Conservation (phyloP, 1,284 basidiomycete species). For the Boletus smithii region DNA sequence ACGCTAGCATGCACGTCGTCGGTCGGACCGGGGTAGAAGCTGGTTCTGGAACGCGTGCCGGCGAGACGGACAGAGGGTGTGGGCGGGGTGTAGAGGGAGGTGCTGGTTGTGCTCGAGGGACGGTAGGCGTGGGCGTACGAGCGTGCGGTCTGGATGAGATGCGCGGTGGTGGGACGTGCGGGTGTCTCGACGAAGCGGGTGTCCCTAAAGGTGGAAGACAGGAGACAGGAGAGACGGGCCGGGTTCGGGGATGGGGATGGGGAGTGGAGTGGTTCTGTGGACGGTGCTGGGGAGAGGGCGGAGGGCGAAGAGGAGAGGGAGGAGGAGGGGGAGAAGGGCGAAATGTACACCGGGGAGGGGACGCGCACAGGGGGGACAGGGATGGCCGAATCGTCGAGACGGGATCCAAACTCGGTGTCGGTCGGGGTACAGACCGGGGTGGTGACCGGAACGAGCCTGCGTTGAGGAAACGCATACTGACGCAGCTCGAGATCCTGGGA, state of each 20-base stretch:
- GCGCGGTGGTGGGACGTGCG: conserved; percentile 13
- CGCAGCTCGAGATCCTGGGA: conserved; percentile 14
- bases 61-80: conserved; percentile 6
- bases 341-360: conserved; percentile 24
- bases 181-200: conserved; percentile 3
- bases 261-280: conserved; percentile 18
- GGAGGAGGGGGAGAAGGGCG: conserved; percentile 21
- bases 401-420: conserved; percentile 22
- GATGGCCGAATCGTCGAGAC: conserved; percentile 12
- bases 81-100: conserved; percentile 20
- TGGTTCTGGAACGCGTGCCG: conserved; percentile 15
- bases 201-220: conserved; percentile 24
- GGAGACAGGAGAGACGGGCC: conserved; percentile 20
- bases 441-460: conserved; percentile 22
- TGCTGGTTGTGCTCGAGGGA: conserved; percentile 12
- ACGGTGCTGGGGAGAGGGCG: conserved; percentile 18
- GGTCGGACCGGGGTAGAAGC: conserved; percentile 9
- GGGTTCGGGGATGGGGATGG: neutral
- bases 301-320: conserved; percentile 15
- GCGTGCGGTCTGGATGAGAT: conserved; percentile 20
- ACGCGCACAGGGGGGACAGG: conserved; percentile 16
- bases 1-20: conserved; percentile 1
- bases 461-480: conserved; percentile 11
- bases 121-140: conserved; percentile 18
- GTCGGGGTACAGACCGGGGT: conserved; percentile 20